Evolutionary conservation across 495 filamentous ascomycete genomes (phyloP).

Genomic region (Hyaloscypha variabilis): DNA sequence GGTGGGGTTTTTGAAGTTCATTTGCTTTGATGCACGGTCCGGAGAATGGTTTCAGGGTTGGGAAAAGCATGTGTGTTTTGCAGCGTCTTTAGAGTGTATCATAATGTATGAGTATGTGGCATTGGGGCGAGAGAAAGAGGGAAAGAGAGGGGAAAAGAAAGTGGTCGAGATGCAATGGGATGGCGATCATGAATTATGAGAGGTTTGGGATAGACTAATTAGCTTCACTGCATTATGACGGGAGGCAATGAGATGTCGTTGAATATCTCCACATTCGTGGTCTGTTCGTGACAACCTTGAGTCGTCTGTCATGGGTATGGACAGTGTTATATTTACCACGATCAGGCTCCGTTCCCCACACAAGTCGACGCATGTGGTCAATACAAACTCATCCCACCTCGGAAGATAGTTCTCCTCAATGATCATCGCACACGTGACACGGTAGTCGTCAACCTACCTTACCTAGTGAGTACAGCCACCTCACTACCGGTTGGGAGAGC

Average conservation of each 20-base stretch:
- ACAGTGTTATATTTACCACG: no score
- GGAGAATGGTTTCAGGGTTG: background rate
- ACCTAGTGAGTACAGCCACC: background rate
- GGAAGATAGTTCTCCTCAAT: background rate
- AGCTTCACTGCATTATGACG: background rate
- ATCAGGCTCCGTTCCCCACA: no score
- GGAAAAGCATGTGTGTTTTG: background rate
- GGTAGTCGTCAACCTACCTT: background rate
- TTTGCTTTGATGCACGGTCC: background rate
- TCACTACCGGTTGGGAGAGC: background rate
- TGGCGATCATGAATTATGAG: background rate
- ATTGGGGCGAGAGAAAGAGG: background rate
- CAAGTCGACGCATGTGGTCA: no score
- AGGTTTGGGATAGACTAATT: background rate
- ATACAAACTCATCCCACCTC: no score
- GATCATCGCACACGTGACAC: background rate
- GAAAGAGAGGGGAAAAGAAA: background rate
- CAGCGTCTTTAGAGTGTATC: background rate
- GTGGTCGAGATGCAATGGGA: background rate
- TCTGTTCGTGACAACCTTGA: background rate
- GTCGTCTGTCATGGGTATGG: background rate
- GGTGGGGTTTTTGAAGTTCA: background rate
- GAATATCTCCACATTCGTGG: background rate
- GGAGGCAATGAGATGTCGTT: background rate
- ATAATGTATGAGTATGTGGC: background rate